Base-by-base conservation (phyloP, 805 yeast genomes). In the Myxozyma mucilagina region DNA sequence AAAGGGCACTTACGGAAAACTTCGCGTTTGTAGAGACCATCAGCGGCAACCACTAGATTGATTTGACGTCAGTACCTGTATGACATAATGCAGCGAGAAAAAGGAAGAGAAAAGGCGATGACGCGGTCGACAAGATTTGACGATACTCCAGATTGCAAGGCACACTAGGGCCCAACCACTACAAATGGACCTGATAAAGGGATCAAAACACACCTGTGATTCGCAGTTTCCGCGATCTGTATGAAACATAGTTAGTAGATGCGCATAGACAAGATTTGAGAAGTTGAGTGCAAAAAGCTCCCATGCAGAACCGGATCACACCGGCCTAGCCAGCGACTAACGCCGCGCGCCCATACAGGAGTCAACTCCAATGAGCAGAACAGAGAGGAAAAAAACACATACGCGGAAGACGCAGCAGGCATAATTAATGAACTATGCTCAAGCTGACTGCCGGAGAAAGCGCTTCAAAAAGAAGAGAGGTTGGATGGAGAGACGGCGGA, bases 21-120 rank as follows among this genome's bases (percentile, higher is more conserved):
- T 74, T 94, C 99, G 65, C 99, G 82, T 76, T 94, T 94, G 75
- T 90, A 90, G 59, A 94, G 85, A 31, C 96, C 89, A 74, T 94
- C 99, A 13, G 98, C 97, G 14, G 97, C 98, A 47, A 94, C 93
- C 44, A 94, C 77, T 63, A 32, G 18, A 35, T 13, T 8, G 24
- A 52, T 10, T 9, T 6, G 20, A 11, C 16, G 43, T 49, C 34
- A 38, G 59, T 38, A 42, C 16, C n/a, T 18, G 41, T 6, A 34
- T 29, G n/a, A 13, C 13, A 32, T 9, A 29, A 3, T 24, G 29
- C 4, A 24, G 29, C 29, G 29, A 24, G 29, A 24, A 24, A 24
- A 24, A 24, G 29, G n/a, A 5, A 13, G 41, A 38, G 4, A 3
- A n/a, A 38, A 13, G 3, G 41, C 41, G 41, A 5, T 38, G 13